Conservation (phyloP, 2,329 filamentous ascomycete genomes). For the Amylocarpus encephaloides region DNA sequence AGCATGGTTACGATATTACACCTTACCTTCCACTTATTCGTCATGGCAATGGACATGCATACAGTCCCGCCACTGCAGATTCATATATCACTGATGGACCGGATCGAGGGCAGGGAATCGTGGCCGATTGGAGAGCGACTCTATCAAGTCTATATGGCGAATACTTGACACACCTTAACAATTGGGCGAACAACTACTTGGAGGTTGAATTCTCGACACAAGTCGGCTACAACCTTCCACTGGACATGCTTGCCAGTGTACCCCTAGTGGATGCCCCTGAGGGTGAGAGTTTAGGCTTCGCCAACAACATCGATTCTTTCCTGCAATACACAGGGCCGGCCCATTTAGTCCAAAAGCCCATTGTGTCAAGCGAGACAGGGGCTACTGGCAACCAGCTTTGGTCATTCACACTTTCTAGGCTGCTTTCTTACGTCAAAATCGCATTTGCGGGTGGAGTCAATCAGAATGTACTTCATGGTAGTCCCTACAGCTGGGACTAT, state of each 20-base stretch:
- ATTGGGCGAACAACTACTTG: constrained; percentile 31
- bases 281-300: constrained; percentile 35
- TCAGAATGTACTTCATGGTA: constrained; percentile 40
- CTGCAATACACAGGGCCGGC: constrained; percentile 36
- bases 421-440: constrained; percentile 34
- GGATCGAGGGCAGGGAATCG: constrained; percentile 9
- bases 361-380: constrained; percentile 38
- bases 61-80: background rate
- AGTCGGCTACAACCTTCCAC: constrained; percentile 36
- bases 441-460: constrained; percentile 38
- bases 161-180: constrained; percentile 30
- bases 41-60: constrained; percentile 1
- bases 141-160: constrained; percentile 2
- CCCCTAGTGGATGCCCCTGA: constrained; percentile 36
- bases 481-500: constrained; percentile 37
- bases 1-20: constrained; percentile 32
- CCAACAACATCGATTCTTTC: constrained; percentile 34
- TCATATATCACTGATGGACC: constrained; percentile 4
- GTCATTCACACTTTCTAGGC: constrained; percentile 22
- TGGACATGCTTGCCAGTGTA: constrained; percentile 38
- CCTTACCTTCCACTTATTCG: constrained; percentile 33
- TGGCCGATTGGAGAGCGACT: constrained; percentile 13
- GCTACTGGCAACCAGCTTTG: constrained; percentile 26
- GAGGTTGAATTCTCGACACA: constrained; percentile 35
- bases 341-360: constrained; percentile 32